A percentile compares a stretch with the other conserved stretches of the same genome.
Conservation (phyloP, 306 rosid genomes). For the Cicer chorassanicum region DNA sequence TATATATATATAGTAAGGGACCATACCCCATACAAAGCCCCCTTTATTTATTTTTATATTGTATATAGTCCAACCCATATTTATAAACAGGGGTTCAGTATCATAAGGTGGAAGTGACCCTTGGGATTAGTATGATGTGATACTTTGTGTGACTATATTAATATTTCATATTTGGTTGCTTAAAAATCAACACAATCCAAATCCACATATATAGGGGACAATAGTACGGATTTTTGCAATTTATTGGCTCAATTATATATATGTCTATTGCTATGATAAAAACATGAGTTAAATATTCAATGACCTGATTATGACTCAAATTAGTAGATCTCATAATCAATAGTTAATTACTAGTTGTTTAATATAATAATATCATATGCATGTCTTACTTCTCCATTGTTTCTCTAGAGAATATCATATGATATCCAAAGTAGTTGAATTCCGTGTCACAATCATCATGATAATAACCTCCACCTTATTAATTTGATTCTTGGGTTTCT, state of each 20-base stretch:
- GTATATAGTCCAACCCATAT: slow-evolving; percentile 11
- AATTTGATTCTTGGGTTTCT: slow-evolving; percentile 43
- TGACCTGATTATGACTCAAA: slow-evolving; percentile 44
- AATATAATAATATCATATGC: slow-evolving; percentile 3
- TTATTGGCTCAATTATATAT: slow-evolving; percentile 27
- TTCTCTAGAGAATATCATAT: slow-evolving; percentile 40
- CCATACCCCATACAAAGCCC: slow-evolving; percentile 39
- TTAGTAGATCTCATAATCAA: slow-evolving; percentile 29
- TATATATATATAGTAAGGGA: slow-evolving; percentile 26
- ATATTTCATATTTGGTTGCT: slow-evolving; percentile 23
- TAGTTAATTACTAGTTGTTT: slow-evolving; percentile 25
- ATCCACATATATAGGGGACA: slow-evolving; percentile 39
- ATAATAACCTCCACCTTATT: slow-evolving; percentile 51
- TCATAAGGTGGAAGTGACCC: slow-evolving; percentile 39
- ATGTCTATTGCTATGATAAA: slow-evolving; percentile 38
- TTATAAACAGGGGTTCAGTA: slow-evolving; percentile 28
- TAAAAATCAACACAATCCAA: slow-evolving; percentile 43
- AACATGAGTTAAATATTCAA: slow-evolving; percentile 49
- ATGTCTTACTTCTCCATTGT: slow-evolving; percentile 37
- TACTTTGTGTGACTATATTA: slow-evolving; percentile 34
- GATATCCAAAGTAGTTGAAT: slow-evolving; percentile 49
- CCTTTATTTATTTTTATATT: slow-evolving; percentile 36
- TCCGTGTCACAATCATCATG: slow-evolving; percentile 53
- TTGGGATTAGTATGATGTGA: slow-evolving; percentile 47
- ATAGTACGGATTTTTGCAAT: slow-evolving; percentile 40